These are phyloP conservation scores for Tuber microsphaerosporum DNA, from an alignment of 495 filamentous ascomycete species.

Conservation along the genomic window DNA sequence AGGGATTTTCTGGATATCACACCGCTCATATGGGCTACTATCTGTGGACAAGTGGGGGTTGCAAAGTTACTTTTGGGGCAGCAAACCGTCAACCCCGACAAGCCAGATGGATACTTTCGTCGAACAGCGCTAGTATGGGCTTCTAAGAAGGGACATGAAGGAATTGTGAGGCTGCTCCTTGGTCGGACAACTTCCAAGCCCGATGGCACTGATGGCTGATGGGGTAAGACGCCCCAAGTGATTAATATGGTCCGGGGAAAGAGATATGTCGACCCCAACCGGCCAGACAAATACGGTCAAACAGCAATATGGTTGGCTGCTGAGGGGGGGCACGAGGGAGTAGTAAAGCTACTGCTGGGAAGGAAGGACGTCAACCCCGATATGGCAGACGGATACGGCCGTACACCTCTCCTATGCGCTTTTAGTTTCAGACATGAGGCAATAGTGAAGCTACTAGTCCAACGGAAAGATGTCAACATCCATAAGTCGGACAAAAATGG, in stretches of 20 bases:
- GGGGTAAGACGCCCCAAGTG: not conserved
- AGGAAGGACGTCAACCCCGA: not conserved
- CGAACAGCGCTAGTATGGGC: not conserved
- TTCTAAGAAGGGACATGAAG: not conserved
- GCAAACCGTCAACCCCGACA: not conserved
- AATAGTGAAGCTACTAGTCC: not conserved
- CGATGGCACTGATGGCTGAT: not conserved
- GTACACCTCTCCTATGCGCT: not conserved
- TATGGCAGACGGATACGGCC: not conserved
- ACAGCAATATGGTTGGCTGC: not conserved
- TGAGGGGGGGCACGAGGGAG: not conserved
- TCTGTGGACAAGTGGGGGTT: no score
- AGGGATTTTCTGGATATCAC: no score
- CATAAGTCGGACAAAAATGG: not conserved
- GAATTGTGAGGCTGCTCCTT: not conserved
- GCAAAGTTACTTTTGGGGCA: no score
- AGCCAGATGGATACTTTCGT: not conserved
- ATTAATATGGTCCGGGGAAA: not conserved
- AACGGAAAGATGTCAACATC: not conserved
- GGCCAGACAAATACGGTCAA: not conserved
- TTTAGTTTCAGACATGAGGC: no score
- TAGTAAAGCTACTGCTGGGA: not conserved
- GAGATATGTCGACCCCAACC: not conserved
- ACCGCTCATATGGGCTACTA: no score
- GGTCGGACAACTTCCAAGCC: not conserved